These are phyloP conservation scores for Ceratocystis diversiconidia DNA, from an alignment of 2,329 filamentous ascomycete species.

Conservation along the genomic window DNA sequence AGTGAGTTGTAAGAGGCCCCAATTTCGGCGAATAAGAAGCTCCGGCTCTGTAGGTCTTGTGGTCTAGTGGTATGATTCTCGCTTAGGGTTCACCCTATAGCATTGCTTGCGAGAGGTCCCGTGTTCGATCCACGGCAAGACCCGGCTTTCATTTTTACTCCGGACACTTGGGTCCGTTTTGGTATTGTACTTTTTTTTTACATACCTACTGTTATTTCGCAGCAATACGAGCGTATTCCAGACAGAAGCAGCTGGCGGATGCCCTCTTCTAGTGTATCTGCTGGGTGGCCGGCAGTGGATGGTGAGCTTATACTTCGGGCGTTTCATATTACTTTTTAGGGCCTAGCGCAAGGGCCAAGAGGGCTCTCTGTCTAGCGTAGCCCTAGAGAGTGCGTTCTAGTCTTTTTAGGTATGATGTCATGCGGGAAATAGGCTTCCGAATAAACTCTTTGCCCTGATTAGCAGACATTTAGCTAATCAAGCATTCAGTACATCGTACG, in stretches of 20 bases:
- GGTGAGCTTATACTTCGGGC: too few relatives aligned
- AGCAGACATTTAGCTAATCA: too few relatives aligned
- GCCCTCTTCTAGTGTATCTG: not conserved
- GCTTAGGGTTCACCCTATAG: slow-evolving; percentile 42
- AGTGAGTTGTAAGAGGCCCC: not conserved
- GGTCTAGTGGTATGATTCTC: slow-evolving; percentile 59
- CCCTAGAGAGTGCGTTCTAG: too few relatives aligned
- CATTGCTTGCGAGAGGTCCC: slow-evolving; percentile 21
- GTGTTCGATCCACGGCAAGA: slow-evolving; percentile 21
- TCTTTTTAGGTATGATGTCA: too few relatives aligned
- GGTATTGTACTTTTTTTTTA: not conserved
- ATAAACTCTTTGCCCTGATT: too few relatives aligned
- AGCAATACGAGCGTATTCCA: not conserved
- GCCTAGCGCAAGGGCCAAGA: too few relatives aligned
- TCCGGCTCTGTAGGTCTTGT: slow-evolving; percentile 28
- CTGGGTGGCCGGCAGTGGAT: too few relatives aligned
- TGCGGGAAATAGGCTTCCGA: too few relatives aligned
- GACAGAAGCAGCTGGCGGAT: not conserved
- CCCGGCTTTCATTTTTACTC: not conserved
- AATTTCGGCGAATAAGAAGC: not conserved
- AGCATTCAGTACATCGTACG: too few relatives aligned
- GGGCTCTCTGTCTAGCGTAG: too few relatives aligned
- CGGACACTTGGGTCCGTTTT: not conserved
- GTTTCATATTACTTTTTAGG: too few relatives aligned
- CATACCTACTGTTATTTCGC: not conserved